A percentile compares a stretch with the other conserved stretches of the same genome.
These are phyloP conservation scores for Akebia trifoliata DNA, from an alignment of 164 flowering plant genomes.

Conservation along the genomic window DNA sequence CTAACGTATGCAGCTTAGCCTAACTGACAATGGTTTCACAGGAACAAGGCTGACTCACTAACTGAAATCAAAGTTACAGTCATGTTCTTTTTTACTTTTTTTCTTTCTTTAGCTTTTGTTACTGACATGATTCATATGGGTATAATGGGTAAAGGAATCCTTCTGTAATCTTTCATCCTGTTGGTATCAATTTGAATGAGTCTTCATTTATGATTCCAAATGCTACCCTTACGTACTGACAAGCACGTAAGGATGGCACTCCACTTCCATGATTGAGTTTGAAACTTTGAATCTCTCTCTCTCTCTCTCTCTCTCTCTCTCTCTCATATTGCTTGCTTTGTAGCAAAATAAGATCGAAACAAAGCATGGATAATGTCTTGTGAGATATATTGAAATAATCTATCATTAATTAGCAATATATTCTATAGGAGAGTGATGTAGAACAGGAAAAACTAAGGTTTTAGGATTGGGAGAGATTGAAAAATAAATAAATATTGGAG, in stretches of 20 bases:
- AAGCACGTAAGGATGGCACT: too few species aligned
- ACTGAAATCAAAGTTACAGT: conserved; percentile 28
- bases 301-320: too few species aligned
- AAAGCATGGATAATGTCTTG: too few species aligned
- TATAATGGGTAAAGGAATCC: conserved; percentile 22
- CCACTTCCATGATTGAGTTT: not conserved
- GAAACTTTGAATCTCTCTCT: not conserved
- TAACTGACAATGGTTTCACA: conserved; percentile 31
- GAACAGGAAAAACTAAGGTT: too few species aligned
- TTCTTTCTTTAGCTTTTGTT: conserved; percentile 7
- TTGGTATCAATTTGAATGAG: conserved; percentile 6
- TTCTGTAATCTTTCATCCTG: conserved; percentile 16
- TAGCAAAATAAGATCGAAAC: too few species aligned
- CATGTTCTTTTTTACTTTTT: conserved; percentile 13
- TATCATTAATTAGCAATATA: too few species aligned
- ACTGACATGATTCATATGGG: conserved; percentile 36
- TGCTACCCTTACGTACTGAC: not conserved
- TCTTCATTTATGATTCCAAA: conserved; percentile 2
- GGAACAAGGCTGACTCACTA: conserved; percentile 31
- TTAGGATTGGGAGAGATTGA: too few species aligned
- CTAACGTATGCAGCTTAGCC: conserved; percentile 3
- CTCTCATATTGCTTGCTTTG: too few species aligned
- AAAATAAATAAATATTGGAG: too few species aligned
- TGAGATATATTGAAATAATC: too few species aligned
- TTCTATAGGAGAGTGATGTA: too few species aligned